Conservation (phyloP, 2,329 filamentous ascomycete species). For the Diaporthe ampelina region DNA sequence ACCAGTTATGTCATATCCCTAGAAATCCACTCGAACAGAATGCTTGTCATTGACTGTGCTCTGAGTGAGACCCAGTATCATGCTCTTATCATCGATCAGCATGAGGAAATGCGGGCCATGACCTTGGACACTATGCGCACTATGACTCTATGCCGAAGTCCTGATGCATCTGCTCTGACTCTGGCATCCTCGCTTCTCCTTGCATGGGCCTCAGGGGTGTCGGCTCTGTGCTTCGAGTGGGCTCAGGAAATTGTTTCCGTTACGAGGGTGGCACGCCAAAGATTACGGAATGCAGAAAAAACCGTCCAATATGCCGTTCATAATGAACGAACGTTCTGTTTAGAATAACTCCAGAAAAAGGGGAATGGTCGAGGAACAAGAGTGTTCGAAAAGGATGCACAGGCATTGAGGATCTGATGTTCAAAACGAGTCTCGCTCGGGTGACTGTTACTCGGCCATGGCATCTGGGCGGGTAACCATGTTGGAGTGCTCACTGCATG, state of each 20-base stretch:
- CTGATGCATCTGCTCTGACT: no score
- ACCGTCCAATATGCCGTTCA: no score
- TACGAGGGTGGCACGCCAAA: background rate
- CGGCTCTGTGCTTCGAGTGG: background rate
- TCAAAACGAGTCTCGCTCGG: no score
- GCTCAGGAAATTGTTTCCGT: background rate
- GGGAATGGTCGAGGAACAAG: no score
- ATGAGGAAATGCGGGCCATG: background rate
- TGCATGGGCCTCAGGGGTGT: background rate
- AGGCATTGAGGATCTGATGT: no score
- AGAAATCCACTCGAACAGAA: background rate
- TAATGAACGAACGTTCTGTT: no score
- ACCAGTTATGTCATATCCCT: background rate
- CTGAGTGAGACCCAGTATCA: background rate
- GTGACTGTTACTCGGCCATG: no score
- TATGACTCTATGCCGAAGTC: background rate
- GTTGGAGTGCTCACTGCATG: no score
- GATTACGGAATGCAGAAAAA: background rate
- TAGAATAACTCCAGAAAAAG: no score
- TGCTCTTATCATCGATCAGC: conserved; percentile 10
- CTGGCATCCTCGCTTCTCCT: background rate
- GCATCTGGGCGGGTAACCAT: no score
- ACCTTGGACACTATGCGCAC: background rate
- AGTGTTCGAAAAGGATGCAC: no score
- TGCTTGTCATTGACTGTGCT: background rate